These are phyloP conservation scores for Peniophora sp. DNA, from an alignment of 1,284 basidiomycete genomes.

Conservation along the genomic window DNA sequence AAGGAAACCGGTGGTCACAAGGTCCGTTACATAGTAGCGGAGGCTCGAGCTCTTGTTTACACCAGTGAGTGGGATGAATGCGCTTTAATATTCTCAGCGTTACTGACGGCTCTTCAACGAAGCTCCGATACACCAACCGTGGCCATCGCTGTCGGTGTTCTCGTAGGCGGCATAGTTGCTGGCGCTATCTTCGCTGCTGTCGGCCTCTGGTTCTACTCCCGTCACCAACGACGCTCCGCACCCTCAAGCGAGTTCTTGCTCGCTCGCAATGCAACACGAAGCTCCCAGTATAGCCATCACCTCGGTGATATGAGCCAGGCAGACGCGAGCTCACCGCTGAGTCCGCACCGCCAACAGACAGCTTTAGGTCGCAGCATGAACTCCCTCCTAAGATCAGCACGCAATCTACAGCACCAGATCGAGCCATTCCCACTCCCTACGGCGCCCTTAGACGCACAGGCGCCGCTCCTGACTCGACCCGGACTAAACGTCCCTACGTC, in stretches of 20 bases:
- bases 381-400: not conserved
- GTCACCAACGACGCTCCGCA: not conserved
- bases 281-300: no score
- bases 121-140: not conserved
- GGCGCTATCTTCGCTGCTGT: slow-evolving; percentile 3
- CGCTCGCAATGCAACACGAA: no score
- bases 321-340: no score
- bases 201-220: slow-evolving; percentile 1
- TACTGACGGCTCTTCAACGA: slow-evolving; percentile 18
- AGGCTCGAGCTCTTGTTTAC: not conserved
- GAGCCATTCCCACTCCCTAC: slow-evolving; percentile 38
- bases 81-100: slow-evolving; percentile 32
- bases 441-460: slow-evolving; percentile 11
- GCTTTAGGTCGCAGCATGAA: not conserved
- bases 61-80: slow-evolving; percentile 24
- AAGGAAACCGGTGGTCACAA: slow-evolving; percentile 42
- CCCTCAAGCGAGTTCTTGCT: no score
- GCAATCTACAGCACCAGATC: slow-evolving; percentile 26
- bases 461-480: slow-evolving; percentile 2
- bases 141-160: not conserved
- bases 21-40: slow-evolving; percentile 41
- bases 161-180: slow-evolving; percentile 3
- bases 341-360: not conserved
- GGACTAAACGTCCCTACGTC: not conserved
- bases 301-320: not conserved